These are phyloP conservation scores for Boechera stricta DNA, from an alignment of 345 rosid species.

Conservation along the genomic window DNA sequence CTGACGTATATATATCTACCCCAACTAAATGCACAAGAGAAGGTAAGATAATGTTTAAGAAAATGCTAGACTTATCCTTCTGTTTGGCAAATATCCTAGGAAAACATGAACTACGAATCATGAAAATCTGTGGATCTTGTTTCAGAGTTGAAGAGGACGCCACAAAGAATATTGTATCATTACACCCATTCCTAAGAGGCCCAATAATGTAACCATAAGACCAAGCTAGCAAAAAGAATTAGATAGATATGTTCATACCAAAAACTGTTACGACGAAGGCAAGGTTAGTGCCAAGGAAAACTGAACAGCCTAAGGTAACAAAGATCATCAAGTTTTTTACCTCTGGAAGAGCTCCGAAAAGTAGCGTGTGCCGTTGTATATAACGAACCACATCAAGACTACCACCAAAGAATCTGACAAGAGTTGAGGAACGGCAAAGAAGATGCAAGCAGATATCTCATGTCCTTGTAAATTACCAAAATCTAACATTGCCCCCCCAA, in stretches of 20 bases:
- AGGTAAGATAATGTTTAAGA: background rate
- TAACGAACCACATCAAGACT: conserved; percentile 83
- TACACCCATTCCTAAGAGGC: conserved; percentile 10
- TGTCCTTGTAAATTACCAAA: background rate
- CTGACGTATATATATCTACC: conserved; percentile 5
- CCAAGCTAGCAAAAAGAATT: background rate
- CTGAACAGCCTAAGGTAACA: conserved; percentile 6
- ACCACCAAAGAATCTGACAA: conserved; percentile 74
- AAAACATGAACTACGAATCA: conserved; percentile 12
- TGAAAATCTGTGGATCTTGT: background rate
- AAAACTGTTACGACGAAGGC: background rate
- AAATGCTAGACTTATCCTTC: background rate
- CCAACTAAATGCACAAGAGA: conserved; percentile 22
- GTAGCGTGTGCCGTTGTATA: conserved; percentile 73
- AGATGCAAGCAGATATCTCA: conserved; percentile 23
- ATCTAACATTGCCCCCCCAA: background rate
- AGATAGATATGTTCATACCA: background rate
- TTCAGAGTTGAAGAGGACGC: conserved; percentile 1
- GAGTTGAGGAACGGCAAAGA: conserved; percentile 52
- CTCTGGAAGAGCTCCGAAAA: conserved; percentile 66
- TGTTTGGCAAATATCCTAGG: background rate
- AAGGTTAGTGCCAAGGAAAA: background rate
- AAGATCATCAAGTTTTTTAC: conserved; percentile 43
- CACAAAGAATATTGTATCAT: conserved; percentile 20
- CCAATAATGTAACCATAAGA: background rate